These are phyloP conservation scores for Pouteria campechiana DNA, from an alignment of 179 eudicot species.

Conservation along the genomic window DNA sequence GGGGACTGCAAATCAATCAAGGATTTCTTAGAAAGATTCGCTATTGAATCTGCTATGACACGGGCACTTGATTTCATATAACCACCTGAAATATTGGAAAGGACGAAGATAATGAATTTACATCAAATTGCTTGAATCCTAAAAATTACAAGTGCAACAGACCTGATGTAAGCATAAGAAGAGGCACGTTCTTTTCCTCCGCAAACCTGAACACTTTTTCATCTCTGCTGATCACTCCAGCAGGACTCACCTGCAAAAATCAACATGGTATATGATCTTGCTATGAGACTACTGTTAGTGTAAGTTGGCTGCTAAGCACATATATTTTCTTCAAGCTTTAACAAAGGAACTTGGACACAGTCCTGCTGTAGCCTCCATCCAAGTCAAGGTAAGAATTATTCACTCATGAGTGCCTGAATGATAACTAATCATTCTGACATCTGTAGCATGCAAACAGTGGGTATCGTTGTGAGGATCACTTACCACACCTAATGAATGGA, in stretches of 20 bases:
- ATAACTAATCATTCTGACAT: too few relatives aligned
- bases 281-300: too few relatives aligned
- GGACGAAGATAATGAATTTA: too few relatives aligned
- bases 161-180: constrained; percentile 98
- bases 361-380: too few relatives aligned
- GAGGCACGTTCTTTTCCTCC: constrained; percentile 49
- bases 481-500: too few relatives aligned
- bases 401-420: too few relatives aligned
- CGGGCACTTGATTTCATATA: constrained; percentile 93
- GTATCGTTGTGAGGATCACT: too few relatives aligned
- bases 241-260: constrained; percentile 65
- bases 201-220: constrained; percentile 88
- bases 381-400: too few relatives aligned
- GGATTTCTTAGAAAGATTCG: constrained; percentile 60
- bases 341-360: too few relatives aligned
- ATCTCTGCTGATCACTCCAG: constrained; percentile 61
- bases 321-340: too few relatives aligned
- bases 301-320: not conserved
- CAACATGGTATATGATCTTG: not conserved
- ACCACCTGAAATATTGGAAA: constrained; percentile 46
- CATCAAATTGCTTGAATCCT: not conserved
- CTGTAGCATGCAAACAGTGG: too few relatives aligned
- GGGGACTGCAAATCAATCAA: constrained; percentile 50
- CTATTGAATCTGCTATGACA: constrained; percentile 82
- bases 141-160: not conserved